These are phyloP conservation scores for Pyrenophora tritici-repentis DNA, from an alignment of 2,329 filamentous ascomycete genomes.

Conservation along the genomic window DNA sequence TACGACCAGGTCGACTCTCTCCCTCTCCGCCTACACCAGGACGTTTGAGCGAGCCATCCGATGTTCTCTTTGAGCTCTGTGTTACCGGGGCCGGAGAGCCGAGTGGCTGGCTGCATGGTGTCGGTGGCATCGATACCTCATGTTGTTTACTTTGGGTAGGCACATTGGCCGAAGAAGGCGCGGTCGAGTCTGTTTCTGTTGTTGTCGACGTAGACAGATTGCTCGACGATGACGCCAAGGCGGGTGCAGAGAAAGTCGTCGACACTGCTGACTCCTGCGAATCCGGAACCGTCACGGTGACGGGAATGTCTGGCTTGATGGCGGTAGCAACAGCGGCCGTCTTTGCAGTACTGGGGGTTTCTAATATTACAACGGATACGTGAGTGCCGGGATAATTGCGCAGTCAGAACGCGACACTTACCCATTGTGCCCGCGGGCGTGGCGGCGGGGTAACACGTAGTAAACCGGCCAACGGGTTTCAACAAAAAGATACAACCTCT, in stretches of 20 bases:
- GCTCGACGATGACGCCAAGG: conserved; percentile 39
- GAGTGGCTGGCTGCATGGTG: conserved; percentile 47
- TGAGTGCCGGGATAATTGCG: conserved; percentile 14
- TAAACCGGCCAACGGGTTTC: conserved; percentile 8
- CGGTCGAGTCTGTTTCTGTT: conserved; percentile 17
- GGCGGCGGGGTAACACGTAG: conserved; percentile 25
- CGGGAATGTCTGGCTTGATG: conserved; percentile 11
- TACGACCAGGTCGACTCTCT: conserved; percentile 19
- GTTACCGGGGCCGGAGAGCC: conserved; percentile 46
- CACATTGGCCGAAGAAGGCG: conserved; percentile 34
- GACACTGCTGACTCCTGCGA: conserved; percentile 45
- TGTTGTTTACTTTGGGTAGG: conserved; percentile 52
- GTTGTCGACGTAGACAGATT: conserved; percentile 38
- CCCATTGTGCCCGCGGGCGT: conserved; percentile 19
- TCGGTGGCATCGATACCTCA: conserved; percentile 19
- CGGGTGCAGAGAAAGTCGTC: conserved; percentile 41
- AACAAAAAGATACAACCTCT: conserved; percentile 2
- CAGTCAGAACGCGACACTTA: conserved; percentile 26
- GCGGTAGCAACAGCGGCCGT: conserved; percentile 17
- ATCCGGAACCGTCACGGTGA: conserved; percentile 12
- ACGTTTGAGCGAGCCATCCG: conserved; percentile 70
- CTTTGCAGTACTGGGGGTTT: conserved; percentile 18
- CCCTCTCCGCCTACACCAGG: conserved; percentile 27
- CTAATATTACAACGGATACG: conserved; percentile 29
- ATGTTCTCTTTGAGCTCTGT: conserved; percentile 72